Base-by-base conservation (phyloP, 805 yeast genomes). In the Allodekkera sacchari region DNA sequence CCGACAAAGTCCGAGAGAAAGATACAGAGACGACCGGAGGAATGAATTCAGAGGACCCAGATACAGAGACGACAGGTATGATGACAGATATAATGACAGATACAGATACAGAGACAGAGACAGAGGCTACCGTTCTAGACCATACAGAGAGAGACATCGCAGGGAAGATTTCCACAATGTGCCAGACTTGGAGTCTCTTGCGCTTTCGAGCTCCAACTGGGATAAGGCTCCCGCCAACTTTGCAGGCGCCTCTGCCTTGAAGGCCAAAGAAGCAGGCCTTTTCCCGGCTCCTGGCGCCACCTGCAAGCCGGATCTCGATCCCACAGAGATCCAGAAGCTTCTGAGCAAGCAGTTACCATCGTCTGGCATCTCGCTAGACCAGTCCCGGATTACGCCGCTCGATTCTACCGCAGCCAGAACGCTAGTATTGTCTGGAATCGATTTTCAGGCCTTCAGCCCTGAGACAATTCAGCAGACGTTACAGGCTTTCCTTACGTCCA, bases 201-300 rank as follows among this genome's bases (percentile, higher is more conserved):
- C 59, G 29, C 59, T 77, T 9, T n/a, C n/a, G n/a, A n/a, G n/a
- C n/a, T n/a, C 22, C 39, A 25, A 8, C 43, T 84, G 94, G 94
- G 92, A 83, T 31, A 59, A 70, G 16, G 64, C 67, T 21, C 87
- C 94, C 1, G 18, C 26, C 1, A 89, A 84, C 0, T 80, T 80
- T 49, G 92, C 83, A 46, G 68, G 71, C 6, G 75, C 81, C 1
- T 68, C 82, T 2, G 81, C 92, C 0, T 83, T 77, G 38, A 63
- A 79, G 37, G 94, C 92, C 5, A 85, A 84, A 45, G 57, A 81
- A 12, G 71, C 84, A 2, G 95, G 95, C 0, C 53, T 83, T 3
- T 85, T 84, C 45, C 84, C 88, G 3, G 60, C 71, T 12, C 89
- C 92, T 1, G 87, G 87, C 24, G 53, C 29, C 25, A 32, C 39